A percentile compares a stretch with the other conserved stretches of the same genome.
Conservation (phyloP, 2,329 filamentous ascomycete species). For the Aspergillus tanneri region DNA sequence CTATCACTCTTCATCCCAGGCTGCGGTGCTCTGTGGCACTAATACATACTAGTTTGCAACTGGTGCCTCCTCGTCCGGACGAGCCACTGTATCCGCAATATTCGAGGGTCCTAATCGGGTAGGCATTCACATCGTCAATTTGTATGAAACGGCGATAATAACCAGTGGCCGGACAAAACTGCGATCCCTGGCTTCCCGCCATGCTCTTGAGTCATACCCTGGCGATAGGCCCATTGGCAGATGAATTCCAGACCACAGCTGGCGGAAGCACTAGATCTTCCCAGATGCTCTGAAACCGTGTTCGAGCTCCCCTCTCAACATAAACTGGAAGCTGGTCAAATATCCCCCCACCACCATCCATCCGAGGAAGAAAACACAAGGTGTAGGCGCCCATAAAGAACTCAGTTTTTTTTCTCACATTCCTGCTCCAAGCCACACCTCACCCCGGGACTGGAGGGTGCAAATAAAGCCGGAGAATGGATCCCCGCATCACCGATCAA, state of each 20-base stretch:
- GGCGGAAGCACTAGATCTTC: conserved; percentile 35
- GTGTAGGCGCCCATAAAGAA: conserved; percentile 51
- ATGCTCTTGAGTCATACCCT: conserved; percentile 31
- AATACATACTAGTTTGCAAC: conserved; percentile 33
- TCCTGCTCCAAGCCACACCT: conserved; percentile 47
- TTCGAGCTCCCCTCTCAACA: conserved; percentile 36
- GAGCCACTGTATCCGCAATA: conserved; percentile 39
- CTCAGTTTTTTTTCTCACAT: conserved; percentile 51
- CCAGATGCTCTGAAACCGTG: conserved; percentile 31
- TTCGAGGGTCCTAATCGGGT: conserved; percentile 40
- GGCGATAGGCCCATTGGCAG: conserved; percentile 26
- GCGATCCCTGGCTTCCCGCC: conserved; percentile 34
- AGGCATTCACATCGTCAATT: background rate
- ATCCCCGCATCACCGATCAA: conserved; percentile 46
- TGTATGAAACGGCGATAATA: background rate
- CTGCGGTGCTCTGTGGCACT: background rate
- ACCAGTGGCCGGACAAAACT: conserved; percentile 36
- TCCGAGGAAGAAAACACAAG: conserved; percentile 35
- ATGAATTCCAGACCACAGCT: conserved; percentile 31
- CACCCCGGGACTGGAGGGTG: conserved; percentile 50
- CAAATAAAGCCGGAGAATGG: conserved; percentile 50
- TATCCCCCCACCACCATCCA: conserved; percentile 39
- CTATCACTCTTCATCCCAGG: background rate
- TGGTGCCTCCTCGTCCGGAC: conserved; percentile 32
- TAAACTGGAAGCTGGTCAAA: conserved; percentile 43